phyloP scores from a whole-genome alignment of 1,284 basidiomycete genomes.

The Leccinum huronense region DNA sequence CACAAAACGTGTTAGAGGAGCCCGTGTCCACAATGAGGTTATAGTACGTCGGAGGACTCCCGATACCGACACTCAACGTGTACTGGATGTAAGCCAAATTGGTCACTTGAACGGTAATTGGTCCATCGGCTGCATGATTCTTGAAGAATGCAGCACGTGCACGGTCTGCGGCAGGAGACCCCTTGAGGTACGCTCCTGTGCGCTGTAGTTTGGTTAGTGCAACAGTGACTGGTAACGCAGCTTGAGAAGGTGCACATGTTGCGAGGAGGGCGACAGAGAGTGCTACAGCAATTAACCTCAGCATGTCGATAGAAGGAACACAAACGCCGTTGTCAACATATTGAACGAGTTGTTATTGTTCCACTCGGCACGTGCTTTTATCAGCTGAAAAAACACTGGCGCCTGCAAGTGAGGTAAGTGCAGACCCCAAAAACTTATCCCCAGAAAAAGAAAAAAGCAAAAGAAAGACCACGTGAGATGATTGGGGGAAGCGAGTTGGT shows the following conservation, averaged over 20 bases:
- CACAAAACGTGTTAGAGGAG: conserved; percentile 35
- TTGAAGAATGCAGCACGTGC: conserved; percentile 20
- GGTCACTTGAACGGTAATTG: conserved; percentile 15
- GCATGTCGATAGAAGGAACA: background rate
- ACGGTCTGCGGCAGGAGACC: conserved; percentile 22
- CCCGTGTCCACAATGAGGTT: conserved; percentile 33
- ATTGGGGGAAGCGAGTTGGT: too few species aligned
- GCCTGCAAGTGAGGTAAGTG: too few species aligned
- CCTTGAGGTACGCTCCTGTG: conserved; percentile 20
- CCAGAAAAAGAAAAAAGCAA: too few species aligned
- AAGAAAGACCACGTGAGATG: too few species aligned
- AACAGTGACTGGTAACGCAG: conserved; percentile 11
- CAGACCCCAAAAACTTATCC: too few species aligned
- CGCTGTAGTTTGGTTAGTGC: conserved; percentile 17
- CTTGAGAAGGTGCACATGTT: conserved; percentile 7
- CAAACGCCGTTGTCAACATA: background rate
- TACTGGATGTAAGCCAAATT: conserved; percentile 18
- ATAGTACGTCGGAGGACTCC: conserved; percentile 26
- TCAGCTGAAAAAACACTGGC: too few species aligned
- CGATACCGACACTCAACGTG: conserved; percentile 21
- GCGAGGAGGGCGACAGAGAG: conserved; percentile 15
- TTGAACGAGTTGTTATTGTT: background rate
- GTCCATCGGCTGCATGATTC: background rate
- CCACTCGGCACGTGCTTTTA: too few species aligned
- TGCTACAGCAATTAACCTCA: background rate